Evolutionary conservation across 768 basidiomycete species (phyloP), one percentile per base, ranked within the genome.

Genomic region (Kwoniella dendrophila): DNA sequence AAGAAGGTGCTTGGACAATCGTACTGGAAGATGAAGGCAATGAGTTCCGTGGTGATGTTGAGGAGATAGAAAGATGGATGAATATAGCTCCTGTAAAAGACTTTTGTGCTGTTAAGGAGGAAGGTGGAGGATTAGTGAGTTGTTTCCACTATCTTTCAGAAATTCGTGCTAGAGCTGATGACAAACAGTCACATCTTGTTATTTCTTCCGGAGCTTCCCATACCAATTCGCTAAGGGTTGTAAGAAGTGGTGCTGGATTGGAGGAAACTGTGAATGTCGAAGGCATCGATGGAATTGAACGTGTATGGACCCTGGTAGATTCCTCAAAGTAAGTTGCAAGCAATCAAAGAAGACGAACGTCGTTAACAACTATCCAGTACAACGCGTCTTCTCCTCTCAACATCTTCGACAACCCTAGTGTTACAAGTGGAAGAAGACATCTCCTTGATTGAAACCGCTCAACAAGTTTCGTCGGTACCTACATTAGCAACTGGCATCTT

Each of bases 51-150:
- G 69, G 62, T 3, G 33, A 29, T 26, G 43, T 45, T 0, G 59
- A 67, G 14, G 43, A 72, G 26, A 59, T 67, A 49, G 75, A 75
- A 45, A 60, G 66, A 20, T 75, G 74, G 75, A 68, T 70, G 63
- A 78, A 78, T 54, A 40, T 78, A 1, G 75, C 72, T 10, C 77
- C 77, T n/a, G 68, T 78, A 22, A 73, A 73, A 38, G 77, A 78
- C 47, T 74, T 78, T 54, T 70, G 68, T 40, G 60, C 68, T 1
- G 71, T 77, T 3, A 59, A 68, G 41, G 75, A 74, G 26, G 72
- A 72, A 33, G 68, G 70, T 1, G 76, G 72, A 24, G 71, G 70
- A 18, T 41, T 69, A 18, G 76, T 77, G 26, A 71, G 74, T 65
- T 30, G 40, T 0, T 1, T 24, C n/a, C n/a, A n/a, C n/a, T n/a